Evolutionary conservation across 345 rosid genomes (phyloP).

Genomic region (Lepidium didymum): DNA sequence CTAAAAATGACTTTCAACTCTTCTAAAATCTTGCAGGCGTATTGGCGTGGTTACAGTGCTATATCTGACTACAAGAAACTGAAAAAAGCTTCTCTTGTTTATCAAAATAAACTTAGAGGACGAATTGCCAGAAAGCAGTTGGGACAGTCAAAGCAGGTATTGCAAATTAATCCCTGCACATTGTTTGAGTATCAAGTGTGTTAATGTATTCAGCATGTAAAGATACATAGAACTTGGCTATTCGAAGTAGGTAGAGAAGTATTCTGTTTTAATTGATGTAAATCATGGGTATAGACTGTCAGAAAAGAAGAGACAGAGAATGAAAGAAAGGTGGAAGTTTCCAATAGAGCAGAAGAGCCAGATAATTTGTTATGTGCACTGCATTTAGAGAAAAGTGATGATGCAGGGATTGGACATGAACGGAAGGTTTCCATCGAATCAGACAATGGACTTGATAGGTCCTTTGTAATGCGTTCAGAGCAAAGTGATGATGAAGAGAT

Average conservation of each 20-base stretch:
- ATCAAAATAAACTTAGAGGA: slow-evolving; percentile 38
- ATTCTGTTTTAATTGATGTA: background rate
- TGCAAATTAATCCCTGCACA: slow-evolving; percentile 1
- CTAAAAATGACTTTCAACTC: slow-evolving; percentile 2
- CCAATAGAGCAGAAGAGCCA: background rate
- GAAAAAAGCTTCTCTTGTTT: slow-evolving; percentile 35
- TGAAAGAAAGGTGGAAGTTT: slow-evolving; percentile 5
- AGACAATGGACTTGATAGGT: background rate
- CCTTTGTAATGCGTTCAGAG: background rate
- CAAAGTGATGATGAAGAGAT: slow-evolving; percentile 1
- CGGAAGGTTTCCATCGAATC: background rate
- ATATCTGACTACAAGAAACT: slow-evolving; percentile 39
- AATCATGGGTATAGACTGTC: slow-evolving; percentile 18
- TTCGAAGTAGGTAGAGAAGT: background rate
- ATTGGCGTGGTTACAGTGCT: slow-evolving; percentile 56
- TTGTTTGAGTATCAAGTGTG: background rate
- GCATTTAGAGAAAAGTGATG: slow-evolving; percentile 15
- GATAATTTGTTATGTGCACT: background rate
- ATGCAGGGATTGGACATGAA: background rate
- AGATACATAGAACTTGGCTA: background rate
- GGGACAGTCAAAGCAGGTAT: slow-evolving; percentile 34
- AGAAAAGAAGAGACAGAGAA: slow-evolving; percentile 17
- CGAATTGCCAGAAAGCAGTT: slow-evolving; percentile 29
- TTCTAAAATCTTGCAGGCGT: slow-evolving; percentile 38
- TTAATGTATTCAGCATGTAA: background rate